phyloP scores from a whole-genome alignment of 2,329 filamentous ascomycete species.

The Biscogniauxia sp. region DNA sequence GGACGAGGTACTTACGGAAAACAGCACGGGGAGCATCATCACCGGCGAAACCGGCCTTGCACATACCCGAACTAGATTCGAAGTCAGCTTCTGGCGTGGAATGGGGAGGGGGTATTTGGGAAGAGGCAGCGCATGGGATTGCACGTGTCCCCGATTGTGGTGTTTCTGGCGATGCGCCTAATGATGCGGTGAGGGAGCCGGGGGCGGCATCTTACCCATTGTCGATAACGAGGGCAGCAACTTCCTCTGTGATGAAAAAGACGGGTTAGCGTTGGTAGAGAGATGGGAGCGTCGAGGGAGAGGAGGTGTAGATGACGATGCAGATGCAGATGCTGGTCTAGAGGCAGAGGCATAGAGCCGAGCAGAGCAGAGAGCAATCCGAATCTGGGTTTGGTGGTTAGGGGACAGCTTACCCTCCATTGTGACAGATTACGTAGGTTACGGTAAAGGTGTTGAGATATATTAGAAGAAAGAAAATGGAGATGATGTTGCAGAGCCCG shows the following conservation, averaged over 20 bases:
- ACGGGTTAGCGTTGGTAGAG: constrained; percentile 40
- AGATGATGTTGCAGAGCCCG: constrained; percentile 31
- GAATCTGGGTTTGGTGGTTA: constrained; percentile 25
- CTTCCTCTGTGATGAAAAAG: constrained; percentile 76
- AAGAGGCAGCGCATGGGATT: neutral
- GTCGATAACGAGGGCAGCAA: constrained; percentile 99
- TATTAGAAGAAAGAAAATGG: constrained; percentile 14
- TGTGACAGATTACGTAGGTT: constrained; percentile 46
- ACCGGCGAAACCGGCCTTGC: constrained; percentile 99
- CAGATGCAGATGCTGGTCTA: too few species aligned
- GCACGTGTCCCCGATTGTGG: constrained; percentile 10
- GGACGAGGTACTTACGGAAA: constrained; percentile 76
- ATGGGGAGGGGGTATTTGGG: neutral
- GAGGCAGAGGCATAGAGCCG: constrained; percentile 10
- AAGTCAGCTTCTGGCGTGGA: constrained; percentile 22
- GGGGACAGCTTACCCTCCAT: constrained; percentile 61
- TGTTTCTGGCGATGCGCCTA: constrained; percentile 14
- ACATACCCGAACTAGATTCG: constrained; percentile 91
- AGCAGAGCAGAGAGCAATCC: constrained; percentile 12
- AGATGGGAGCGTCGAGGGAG: constrained; percentile 6
- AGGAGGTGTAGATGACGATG: constrained; percentile 5
- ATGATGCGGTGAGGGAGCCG: constrained; percentile 37
- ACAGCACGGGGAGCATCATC: constrained; percentile 99
- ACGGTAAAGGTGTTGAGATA: constrained; percentile 24
- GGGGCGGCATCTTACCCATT: constrained; percentile 86